A percentile compares a stretch with the other conserved stretches of the same genome.
phyloP scores from a whole-genome alignment of 148 eudicot species.

The Cornus controversa region DNA sequence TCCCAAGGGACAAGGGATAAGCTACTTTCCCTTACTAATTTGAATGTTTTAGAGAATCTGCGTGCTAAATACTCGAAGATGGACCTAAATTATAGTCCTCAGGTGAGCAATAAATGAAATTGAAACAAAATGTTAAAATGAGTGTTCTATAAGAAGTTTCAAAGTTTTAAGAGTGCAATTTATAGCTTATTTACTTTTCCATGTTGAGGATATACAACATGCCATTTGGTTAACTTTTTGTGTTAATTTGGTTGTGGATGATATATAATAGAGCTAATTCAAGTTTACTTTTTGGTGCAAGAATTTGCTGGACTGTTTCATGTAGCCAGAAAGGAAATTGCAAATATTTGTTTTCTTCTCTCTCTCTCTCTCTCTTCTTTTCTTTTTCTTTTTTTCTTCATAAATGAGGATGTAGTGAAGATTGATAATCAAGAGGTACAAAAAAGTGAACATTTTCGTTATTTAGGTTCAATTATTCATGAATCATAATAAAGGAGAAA shows the following conservation, averaged over 20 bases:
- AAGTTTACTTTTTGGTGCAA: not conserved
- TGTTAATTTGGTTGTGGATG: conserved; percentile 5
- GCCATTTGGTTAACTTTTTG: not conserved
- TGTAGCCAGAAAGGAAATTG: not conserved
- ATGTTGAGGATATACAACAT: not conserved
- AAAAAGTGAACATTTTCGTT: too few species aligned
- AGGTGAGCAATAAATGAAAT: conserved; percentile 42
- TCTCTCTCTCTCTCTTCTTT: not conserved
- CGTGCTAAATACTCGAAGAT: conserved; percentile 23
- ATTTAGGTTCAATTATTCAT: too few species aligned
- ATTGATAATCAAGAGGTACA: too few species aligned
- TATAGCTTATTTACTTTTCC: not conserved
- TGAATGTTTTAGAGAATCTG: conserved; percentile 17
- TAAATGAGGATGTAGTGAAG: too few species aligned
- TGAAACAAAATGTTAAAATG: not conserved
- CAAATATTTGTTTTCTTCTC: not conserved
- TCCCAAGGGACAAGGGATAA: conserved; percentile 26
- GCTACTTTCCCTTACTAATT: conserved; percentile 15
- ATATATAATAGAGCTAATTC: not conserved
- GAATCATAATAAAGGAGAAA: too few species aligned
- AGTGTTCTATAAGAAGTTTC: not conserved
- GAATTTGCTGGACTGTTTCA: not conserved
- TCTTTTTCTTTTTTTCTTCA: too few species aligned
- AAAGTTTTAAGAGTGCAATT: not conserved
- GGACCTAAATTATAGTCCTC: conserved; percentile 26